phyloP scores from a whole-genome alignment of 2,329 filamentous ascomycete genomes.

The Claviceps fusiformis region DNA sequence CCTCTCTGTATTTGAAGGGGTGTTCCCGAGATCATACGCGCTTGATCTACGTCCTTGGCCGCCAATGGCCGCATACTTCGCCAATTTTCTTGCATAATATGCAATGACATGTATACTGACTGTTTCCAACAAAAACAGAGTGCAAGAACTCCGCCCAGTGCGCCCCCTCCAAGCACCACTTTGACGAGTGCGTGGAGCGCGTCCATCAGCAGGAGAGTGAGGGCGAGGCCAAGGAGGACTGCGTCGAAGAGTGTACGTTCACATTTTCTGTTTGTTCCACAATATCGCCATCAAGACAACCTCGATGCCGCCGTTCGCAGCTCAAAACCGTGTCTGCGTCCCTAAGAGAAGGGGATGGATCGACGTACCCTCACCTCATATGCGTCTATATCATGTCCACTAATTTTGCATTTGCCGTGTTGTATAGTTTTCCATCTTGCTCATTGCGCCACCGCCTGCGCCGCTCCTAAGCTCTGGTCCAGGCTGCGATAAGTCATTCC shows the following conservation, averaged over 20 bases:
- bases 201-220: constrained; percentile 54
- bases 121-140: constrained; percentile 41
- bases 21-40: background rate
- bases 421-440: constrained; percentile 66
- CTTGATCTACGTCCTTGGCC: background rate
- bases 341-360: background rate
- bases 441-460: constrained; percentile 87
- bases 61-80: background rate
- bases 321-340: background rate
- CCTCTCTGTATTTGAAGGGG: background rate
- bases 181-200: constrained; percentile 93
- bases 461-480: constrained; percentile 90
- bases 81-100: background rate
- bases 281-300: background rate
- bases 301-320: background rate
- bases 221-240: constrained; percentile 75
- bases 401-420: constrained; percentile 38
- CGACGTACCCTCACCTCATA: background rate
- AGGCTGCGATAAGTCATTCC: constrained; percentile 62
- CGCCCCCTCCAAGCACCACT: constrained; percentile 88
- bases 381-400: background rate
- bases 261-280: background rate
- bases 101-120: constrained; percentile 8
- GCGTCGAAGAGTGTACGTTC: constrained; percentile 93
- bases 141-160: constrained; percentile 81